Evolutionary conservation across 2,329 filamentous ascomycete genomes (phyloP).

Genomic region (Pyricularia grisea): DNA sequence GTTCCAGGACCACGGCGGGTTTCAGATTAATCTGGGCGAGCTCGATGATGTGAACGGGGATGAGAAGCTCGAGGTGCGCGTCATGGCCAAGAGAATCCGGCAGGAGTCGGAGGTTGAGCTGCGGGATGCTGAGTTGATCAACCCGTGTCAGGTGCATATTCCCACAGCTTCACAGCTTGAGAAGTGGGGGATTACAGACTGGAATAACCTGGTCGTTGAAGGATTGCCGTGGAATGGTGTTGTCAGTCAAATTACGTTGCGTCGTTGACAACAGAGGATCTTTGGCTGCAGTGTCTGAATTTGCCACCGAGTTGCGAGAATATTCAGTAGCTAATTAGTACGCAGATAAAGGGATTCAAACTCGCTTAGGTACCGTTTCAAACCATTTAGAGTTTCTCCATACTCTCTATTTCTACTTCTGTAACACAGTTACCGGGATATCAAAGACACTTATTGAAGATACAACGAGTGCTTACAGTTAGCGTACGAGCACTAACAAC

Average conservation of each 20-base stretch:
- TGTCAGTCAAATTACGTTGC: neutral
- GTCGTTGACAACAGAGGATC: neutral
- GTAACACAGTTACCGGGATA: no score
- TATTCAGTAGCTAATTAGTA: neutral
- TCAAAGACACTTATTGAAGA: no score
- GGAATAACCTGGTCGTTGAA: neutral
- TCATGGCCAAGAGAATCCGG: neutral
- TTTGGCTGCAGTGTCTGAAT: neutral
- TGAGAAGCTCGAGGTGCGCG: neutral
- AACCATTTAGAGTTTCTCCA: no score
- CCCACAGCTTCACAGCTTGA: neutral
- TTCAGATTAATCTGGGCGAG: neutral
- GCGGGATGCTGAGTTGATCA: neutral
- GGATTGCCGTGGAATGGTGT: neutral
- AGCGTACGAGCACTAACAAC: no score
- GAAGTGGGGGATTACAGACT: neutral
- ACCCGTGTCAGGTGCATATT: neutral
- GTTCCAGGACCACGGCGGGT: neutral
- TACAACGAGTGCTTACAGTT: no score
- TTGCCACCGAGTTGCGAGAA: neutral
- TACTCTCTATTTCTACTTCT: no score
- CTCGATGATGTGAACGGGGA: neutral
- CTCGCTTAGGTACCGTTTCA: no score
- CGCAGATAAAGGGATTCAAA: neutral
- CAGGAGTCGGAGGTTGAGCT: neutral